A percentile compares a stretch with the other conserved stretches of the same genome.
Evolutionary conservation across 306 rosid genomes (phyloP).

Genomic region (Fagus crenata): DNA sequence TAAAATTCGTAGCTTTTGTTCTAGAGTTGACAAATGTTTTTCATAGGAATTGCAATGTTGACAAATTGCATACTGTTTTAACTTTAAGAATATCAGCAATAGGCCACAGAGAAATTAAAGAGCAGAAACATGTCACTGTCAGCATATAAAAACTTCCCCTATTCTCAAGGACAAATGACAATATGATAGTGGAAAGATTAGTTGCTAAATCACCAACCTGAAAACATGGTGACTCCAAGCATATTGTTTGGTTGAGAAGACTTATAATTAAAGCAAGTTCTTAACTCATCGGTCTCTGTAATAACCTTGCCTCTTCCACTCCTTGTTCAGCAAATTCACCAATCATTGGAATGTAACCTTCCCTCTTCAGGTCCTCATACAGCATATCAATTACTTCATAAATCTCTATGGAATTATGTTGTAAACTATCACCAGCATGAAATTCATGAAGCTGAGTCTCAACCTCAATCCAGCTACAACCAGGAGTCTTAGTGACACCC

Average conservation of each 20-base stretch:
- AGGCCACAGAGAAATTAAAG: not conserved
- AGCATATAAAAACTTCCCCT: not conserved
- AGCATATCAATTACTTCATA: constrained; percentile 48
- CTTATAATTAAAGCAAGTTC: not conserved
- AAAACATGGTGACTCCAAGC: not conserved
- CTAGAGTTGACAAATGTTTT: not conserved
- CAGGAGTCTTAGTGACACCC: constrained; percentile 90
- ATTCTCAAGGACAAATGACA: not conserved
- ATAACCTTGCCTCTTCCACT: constrained; percentile 8
- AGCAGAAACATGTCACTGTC: not conserved
- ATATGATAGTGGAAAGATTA: not conserved
- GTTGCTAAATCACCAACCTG: constrained; percentile 16
- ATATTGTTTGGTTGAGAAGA: not conserved
- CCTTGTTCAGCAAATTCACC: constrained; percentile 36
- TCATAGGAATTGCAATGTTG: not conserved
- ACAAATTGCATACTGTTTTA: not conserved
- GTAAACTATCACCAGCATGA: constrained; percentile 68
- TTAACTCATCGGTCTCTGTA: constrained; percentile 2
- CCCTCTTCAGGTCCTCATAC: constrained; percentile 61
- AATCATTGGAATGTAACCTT: constrained; percentile 70
- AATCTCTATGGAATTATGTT: constrained; percentile 36
- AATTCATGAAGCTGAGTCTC: constrained; percentile 70
- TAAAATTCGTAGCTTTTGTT: not conserved
- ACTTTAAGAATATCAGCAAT: not conserved
- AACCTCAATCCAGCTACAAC: constrained; percentile 91